Evolutionary conservation across 306 rosid genomes (phyloP).

Genomic region (Cucumis melo): DNA sequence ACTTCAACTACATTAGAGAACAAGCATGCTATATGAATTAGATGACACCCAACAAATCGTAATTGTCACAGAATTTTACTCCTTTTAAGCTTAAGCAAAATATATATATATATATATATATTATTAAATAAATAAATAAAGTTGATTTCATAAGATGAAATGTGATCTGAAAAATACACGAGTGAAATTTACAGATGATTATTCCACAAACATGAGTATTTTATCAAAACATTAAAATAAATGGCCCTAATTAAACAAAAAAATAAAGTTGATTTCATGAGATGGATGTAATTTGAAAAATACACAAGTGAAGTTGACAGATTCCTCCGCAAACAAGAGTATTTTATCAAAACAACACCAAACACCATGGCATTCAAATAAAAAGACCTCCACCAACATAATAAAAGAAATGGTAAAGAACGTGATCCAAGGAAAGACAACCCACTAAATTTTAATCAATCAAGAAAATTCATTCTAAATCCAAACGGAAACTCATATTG

Average conservation of each 20-base stretch:
- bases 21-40: neutral
- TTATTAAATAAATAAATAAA: too few relatives aligned
- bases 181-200: neutral
- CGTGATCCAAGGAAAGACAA: too few relatives aligned
- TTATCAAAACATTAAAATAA: neutral
- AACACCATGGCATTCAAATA: too few relatives aligned
- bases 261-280: neutral
- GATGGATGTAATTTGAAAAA: neutral
- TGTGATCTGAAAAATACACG: neutral
- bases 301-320: neutral
- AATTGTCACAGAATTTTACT: neutral
- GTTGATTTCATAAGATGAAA: neutral
- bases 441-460: neutral
- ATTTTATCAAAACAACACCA: neutral
- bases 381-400: too few relatives aligned
- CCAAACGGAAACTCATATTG: neutral
- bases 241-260: too few relatives aligned
- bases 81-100: neutral
- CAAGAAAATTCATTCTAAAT: neutral
- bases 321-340: neutral
- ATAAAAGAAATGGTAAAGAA: too few relatives aligned
- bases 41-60: neutral
- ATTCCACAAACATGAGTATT: neutral
- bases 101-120: too few relatives aligned
- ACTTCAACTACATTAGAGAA: neutral